Evolutionary conservation across 495 filamentous ascomycete genomes (phyloP).

Genomic region (Trichoderma orchidacearum): DNA sequence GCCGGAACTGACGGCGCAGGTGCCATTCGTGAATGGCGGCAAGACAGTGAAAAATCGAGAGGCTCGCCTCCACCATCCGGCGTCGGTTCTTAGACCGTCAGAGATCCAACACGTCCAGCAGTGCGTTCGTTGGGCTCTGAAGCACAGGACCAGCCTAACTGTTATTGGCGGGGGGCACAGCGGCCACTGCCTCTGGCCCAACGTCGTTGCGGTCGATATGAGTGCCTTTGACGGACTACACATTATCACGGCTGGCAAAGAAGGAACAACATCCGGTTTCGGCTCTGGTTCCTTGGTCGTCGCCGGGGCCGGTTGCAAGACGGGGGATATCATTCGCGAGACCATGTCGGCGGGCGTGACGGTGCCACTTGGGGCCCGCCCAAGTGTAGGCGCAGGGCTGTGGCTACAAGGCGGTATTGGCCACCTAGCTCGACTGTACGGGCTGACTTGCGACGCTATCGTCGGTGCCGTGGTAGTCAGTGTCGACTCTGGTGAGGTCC

Average conservation of each 20-base stretch:
- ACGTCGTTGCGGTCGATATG: constrained; percentile 47
- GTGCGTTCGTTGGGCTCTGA: constrained; percentile 46
- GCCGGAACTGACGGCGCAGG: constrained; percentile 31
- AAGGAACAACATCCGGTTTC: constrained; percentile 11
- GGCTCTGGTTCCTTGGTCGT: constrained; percentile 27
- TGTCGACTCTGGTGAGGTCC: constrained; percentile 31
- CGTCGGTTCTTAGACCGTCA: constrained; percentile 33
- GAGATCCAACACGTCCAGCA: constrained; percentile 37
- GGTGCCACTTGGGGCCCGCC: constrained; percentile 45
- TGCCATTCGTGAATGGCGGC: constrained; percentile 25
- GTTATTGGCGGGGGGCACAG: constrained; percentile 47
- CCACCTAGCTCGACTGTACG: constrained; percentile 40
- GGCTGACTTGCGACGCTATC: constrained; percentile 48
- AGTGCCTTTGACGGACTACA: constrained; percentile 37
- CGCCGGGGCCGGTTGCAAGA: constrained; percentile 40
- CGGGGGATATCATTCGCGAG: constrained; percentile 40
- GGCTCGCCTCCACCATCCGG: constrained; percentile 31
- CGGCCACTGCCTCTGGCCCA: constrained; percentile 41
- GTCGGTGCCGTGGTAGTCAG: constrained; percentile 46
- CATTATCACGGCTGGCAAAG: constrained; percentile 16
- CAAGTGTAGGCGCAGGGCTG: constrained; percentile 47
- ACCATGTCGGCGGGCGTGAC: constrained; percentile 36
- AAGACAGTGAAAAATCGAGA: constrained; percentile 37
- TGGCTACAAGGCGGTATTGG: constrained; percentile 57
- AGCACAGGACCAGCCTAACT: constrained; percentile 33